Evolutionary conservation across 345 rosid genomes (phyloP), one percentile per base, ranked within the genome.

Genomic region (Eucalyptus sp.): DNA sequence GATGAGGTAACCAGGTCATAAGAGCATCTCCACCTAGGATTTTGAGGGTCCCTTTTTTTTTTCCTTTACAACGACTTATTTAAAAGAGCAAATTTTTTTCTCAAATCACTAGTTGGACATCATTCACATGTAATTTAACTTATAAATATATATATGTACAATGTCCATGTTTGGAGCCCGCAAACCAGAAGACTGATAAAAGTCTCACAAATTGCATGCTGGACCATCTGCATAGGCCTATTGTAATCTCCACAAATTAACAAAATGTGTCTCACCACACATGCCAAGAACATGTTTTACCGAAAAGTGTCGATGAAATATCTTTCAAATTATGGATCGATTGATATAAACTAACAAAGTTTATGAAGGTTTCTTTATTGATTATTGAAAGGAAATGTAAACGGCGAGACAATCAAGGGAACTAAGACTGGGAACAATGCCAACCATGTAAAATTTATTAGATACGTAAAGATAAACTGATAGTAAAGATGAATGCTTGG

Each of bases 341-440:
- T 56, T 24, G 12, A 56, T 56, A 56, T 56, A 24, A 56, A 56
- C 29, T 24, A 56, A 9, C 12, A 4, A 56, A 56, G 29, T 1
- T 56, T 56, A 24, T 56, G 62, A 56, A 2, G 29, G 29, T 24
- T 56, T 24, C 62, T 56, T 56, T 1, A 1, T 56, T 56, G 62
- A 56, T 24, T 56, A 56, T 56, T 56, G 62, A 22, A 56, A 56
- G 27, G 62, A 2, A 56, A 22, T 56, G 27, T 56, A 24, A 56
- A 56, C 1, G 29, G 6, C 0, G 6, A 56, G 3, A 56, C 29
- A 56, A 24, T 24, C 0, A 56, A 56, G 29, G 29, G 62, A 4
- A 9, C 6, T 24, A 24, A 56, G 62, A 56, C 29, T 24, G 62
- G 29, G 62, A 56, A 56, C 62, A 56, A 56, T 22, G 62, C 62